These are phyloP conservation scores for Arabidopsis arenosa DNA, from an alignment of 345 rosid genomes.

Conservation along the genomic window DNA sequence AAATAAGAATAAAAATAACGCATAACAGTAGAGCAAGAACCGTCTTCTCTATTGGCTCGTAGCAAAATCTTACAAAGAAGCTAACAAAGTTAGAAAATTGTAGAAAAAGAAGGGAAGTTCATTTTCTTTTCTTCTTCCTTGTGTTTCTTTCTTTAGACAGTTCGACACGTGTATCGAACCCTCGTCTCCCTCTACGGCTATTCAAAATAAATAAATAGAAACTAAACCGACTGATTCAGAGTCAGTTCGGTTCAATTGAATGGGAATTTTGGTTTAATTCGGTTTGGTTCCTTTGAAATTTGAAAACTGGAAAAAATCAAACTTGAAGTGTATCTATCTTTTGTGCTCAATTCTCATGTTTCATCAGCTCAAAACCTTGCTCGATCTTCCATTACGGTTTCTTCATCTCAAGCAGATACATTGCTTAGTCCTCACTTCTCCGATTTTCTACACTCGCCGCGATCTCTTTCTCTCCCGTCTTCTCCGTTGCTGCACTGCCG, in stretches of 20 bases:
- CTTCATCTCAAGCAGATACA: slow-evolving; percentile 27
- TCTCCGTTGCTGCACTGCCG: slow-evolving; percentile 16
- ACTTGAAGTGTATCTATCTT: neutral
- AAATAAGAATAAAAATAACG: too few species aligned
- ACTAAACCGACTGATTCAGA: neutral
- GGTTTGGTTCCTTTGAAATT: neutral
- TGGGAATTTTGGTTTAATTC: neutral
- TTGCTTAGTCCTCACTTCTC: slow-evolving; percentile 24
- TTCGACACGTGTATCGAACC: too few species aligned
- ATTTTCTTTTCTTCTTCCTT: too few species aligned
- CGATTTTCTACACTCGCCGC: neutral
- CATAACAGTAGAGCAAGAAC: too few species aligned
- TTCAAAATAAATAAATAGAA: too few species aligned
- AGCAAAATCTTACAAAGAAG: too few species aligned
- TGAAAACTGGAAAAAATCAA: neutral
- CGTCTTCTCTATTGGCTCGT: too few species aligned
- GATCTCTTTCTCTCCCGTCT: slow-evolving; percentile 15
- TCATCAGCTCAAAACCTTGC: neutral
- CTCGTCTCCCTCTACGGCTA: too few species aligned
- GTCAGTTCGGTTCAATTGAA: neutral
- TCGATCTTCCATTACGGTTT: slow-evolving; percentile 9
- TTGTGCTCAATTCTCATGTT: neutral
- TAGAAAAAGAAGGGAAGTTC: too few species aligned
- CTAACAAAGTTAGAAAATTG: too few species aligned
- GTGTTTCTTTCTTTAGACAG: too few species aligned